A percentile compares a stretch with the other conserved stretches of the same genome.
These are phyloP conservation scores for Selaginella moellendorffii DNA, from an alignment of 75 land plant species.

Conservation along the genomic window DNA sequence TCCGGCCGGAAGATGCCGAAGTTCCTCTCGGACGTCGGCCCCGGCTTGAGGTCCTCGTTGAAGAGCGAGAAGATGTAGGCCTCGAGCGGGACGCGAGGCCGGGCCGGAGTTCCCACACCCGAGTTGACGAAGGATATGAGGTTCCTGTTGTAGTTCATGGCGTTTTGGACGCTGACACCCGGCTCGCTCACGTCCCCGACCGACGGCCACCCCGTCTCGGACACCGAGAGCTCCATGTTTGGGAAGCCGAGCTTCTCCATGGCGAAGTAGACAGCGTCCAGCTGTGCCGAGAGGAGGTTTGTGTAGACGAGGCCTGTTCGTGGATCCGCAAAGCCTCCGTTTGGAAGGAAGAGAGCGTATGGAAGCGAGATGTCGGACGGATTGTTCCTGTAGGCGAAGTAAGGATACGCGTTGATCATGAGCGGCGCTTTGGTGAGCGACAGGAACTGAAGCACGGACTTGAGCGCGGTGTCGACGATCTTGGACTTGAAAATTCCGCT, in stretches of 20 bases:
- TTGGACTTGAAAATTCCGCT: conserved; percentile 43
- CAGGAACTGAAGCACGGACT: conserved; percentile 53
- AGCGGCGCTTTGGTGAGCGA: conserved; percentile 40
- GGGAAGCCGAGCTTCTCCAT: conserved; percentile 39
- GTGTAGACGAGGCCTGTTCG: conserved; percentile 22
- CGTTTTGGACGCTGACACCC: conserved; percentile 37
- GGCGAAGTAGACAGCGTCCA: conserved; percentile 58
- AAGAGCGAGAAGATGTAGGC: conserved; percentile 64
- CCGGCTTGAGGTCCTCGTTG: conserved; percentile 51
- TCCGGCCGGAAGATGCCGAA: conserved; percentile 39
- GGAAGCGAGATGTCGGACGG: conserved; percentile 45
- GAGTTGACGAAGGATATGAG: conserved; percentile 36
- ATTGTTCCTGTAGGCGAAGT: conserved; percentile 34
- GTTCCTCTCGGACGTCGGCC: conserved; percentile 42
- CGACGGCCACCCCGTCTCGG: conserved; percentile 77
- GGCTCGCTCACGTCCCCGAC: conserved; percentile 47
- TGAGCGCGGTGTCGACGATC: conserved; percentile 30
- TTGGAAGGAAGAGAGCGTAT: conserved; percentile 60
- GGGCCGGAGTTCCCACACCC: conserved; percentile 48
- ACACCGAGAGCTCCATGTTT: conserved; percentile 39
- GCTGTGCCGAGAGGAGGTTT: conserved; percentile 62
- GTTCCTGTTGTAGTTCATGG: conserved; percentile 41
- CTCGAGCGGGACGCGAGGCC: conserved; percentile 33
- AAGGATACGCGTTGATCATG: conserved; percentile 69
- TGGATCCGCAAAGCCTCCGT: conserved; percentile 28